Evolutionary conservation across 495 filamentous ascomycete species (phyloP).

Genomic region (Pseudevernia furfuracea): DNA sequence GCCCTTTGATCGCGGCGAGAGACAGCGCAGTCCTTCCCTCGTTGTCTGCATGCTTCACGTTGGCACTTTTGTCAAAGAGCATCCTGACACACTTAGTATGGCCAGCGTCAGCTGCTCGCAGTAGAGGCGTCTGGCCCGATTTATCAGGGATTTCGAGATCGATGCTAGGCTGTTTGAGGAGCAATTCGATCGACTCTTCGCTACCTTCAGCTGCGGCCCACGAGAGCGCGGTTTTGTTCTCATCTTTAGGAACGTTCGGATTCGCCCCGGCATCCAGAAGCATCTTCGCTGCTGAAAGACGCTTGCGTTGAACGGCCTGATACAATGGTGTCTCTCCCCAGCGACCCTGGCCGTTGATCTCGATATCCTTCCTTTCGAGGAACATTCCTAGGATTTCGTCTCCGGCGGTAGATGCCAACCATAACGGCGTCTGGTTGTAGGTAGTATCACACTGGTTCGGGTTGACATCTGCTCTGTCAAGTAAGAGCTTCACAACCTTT

Average conservation of each 20-base stretch:
- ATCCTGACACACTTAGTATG: constrained; percentile 15
- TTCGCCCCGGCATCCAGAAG: constrained; percentile 4
- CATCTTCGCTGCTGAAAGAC: constrained; percentile 9
- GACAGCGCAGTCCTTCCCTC: constrained; percentile 27
- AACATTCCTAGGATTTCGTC: constrained; percentile 6
- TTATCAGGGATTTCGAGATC: background rate
- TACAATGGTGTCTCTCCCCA: constrained; percentile 21
- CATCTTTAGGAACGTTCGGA: constrained; percentile 3
- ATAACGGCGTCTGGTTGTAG: constrained; percentile 15
- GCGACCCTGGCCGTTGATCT: constrained; percentile 12
- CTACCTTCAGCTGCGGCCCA: constrained; percentile 17
- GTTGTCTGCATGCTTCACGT: constrained; percentile 6
- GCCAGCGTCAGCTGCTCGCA: constrained; percentile 8
- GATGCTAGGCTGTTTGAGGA: constrained; percentile 7
- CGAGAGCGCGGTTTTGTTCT: constrained; percentile 16
- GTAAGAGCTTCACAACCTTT: constrained; percentile 5
- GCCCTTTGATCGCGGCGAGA: constrained; percentile 23
- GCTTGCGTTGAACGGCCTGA: constrained; percentile 16
- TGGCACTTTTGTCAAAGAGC: constrained; percentile 7
- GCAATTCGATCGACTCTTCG: background rate
- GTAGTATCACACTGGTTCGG: constrained; percentile 1
- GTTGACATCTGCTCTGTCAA: constrained; percentile 15
- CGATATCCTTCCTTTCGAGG: constrained; percentile 14
- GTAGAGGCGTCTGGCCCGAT: constrained; percentile 6
- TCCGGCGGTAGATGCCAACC: background rate